These are phyloP conservation scores for Rhodotorula sphaerocarpa DNA, from an alignment of 768 basidiomycete species.

Conservation along the genomic window DNA sequence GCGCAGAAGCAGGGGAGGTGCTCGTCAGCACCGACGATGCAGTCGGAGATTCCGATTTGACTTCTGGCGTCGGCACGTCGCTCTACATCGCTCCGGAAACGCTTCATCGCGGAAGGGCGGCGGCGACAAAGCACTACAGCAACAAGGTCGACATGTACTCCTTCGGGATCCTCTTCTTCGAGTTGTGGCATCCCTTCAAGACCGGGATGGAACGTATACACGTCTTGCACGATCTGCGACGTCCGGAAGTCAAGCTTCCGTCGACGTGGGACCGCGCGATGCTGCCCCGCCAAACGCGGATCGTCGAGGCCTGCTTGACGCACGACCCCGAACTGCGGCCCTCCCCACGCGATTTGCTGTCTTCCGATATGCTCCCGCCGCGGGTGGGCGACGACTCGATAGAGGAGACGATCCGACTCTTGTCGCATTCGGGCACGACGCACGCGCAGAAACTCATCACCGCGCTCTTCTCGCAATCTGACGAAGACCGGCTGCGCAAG, in stretches of 20 bases:
- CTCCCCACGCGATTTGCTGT: conserved; percentile 36
- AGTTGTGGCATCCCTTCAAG: conserved; percentile 35
- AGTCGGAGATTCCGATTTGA: conserved; percentile 30
- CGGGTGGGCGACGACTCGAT: conserved; percentile 39
- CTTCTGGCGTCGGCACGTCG: conserved; percentile 38
- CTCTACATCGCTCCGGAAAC: conserved; percentile 40
- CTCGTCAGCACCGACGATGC: conserved; percentile 26
- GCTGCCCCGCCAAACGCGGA: conserved; percentile 37
- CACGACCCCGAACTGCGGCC: conserved; percentile 40
- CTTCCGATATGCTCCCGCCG: conserved; percentile 35
- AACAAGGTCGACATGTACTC: conserved; percentile 40
- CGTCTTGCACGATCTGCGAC: conserved; percentile 39
- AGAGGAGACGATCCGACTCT: conserved; percentile 32
- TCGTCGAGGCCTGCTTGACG: conserved; percentile 38
- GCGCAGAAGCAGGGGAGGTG: conserved; percentile 16
- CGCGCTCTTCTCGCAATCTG: conserved; percentile 33
- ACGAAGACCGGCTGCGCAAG: conserved; percentile 32
- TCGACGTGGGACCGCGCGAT: conserved; percentile 32
- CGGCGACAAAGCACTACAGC: conserved; percentile 28
- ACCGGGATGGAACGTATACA: conserved; percentile 41
- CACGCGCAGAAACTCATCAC: conserved; percentile 33
- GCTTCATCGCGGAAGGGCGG: conserved; percentile 13
- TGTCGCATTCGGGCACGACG: conserved; percentile 34
- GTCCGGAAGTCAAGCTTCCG: conserved; percentile 39
- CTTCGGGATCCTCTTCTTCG: conserved; percentile 37